phyloP scores from a whole-genome alignment of 169 alveolate genomes.

The Plasmodium coatneyi region DNA sequence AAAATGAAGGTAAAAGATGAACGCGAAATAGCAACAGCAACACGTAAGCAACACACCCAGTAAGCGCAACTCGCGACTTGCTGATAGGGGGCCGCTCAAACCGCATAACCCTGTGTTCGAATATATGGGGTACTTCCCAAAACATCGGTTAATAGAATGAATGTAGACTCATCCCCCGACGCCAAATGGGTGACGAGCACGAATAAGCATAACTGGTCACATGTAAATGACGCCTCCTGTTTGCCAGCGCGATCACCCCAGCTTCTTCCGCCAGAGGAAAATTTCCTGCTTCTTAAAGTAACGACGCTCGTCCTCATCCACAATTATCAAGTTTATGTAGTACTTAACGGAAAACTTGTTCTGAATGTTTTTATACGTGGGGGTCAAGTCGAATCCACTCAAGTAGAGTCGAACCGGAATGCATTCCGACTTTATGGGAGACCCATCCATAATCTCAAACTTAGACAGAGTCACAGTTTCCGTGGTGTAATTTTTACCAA shows the following conservation, averaged over 20 bases:
- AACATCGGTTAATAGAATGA: not conserved
- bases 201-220: not conserved
- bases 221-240: not conserved
- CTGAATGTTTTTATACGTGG: conserved; percentile 96
- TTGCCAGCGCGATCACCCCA: conserved; percentile 80
- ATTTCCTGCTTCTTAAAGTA: conserved; percentile 97
- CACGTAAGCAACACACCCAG: not conserved
- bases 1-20: not conserved
- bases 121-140: not conserved
- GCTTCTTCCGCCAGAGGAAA: conserved; percentile 96
- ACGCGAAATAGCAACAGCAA: not conserved
- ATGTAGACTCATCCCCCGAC: not conserved
- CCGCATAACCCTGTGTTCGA: not conserved
- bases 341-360: conserved; percentile 96
- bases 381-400: conserved; percentile 97
- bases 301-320: conserved; percentile 97
- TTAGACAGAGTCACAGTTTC: conserved; percentile 97
- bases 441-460: conserved; percentile 99
- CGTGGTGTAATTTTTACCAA: conserved; percentile 85
- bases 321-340: conserved; percentile 96
- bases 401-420: conserved; percentile 97
- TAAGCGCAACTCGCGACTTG: not conserved
- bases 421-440: conserved; percentile 96
- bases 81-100: not conserved
- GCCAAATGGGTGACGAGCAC: not conserved